These are phyloP conservation scores for Starmerella stellata DNA, from an alignment of 805 yeast species.

Conservation along the genomic window DNA sequence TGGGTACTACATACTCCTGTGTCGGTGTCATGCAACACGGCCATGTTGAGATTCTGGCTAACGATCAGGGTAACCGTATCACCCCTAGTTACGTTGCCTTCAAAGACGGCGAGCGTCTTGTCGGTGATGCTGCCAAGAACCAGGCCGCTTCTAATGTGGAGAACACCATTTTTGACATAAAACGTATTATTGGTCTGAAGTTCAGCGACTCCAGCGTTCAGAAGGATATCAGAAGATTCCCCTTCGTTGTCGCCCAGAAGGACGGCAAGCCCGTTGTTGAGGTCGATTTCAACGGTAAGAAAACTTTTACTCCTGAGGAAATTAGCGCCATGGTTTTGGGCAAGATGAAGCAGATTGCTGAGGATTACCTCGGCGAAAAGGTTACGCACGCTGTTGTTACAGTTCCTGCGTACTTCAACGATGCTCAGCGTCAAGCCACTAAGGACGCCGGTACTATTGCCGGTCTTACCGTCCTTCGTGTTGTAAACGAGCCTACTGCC, in stretches of 20 bases:
- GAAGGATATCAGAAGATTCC: slow-evolving; percentile 66
- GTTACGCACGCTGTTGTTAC: slow-evolving; percentile 85
- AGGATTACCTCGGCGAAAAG: slow-evolving; percentile 66
- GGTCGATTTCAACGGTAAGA: slow-evolving; percentile 53
- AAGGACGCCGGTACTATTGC: slow-evolving; percentile 88
- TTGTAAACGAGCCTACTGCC: slow-evolving; percentile 88
- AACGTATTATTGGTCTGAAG: slow-evolving; percentile 77
- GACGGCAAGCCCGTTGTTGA: slow-evolving; percentile 68
- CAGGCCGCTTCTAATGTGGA: slow-evolving; percentile 79
- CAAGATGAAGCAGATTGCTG: slow-evolving; percentile 86
- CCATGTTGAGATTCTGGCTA: slow-evolving; percentile 80
- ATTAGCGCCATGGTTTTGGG: slow-evolving; percentile 79
- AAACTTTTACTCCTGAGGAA: slow-evolving; percentile 78
- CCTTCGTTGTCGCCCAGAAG: slow-evolving; percentile 51
- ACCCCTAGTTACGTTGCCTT: slow-evolving; percentile 92
- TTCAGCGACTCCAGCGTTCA: slow-evolving; percentile 62
- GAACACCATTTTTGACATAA: slow-evolving; percentile 79
- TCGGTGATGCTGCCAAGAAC: slow-evolving; percentile 93
- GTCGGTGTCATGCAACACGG: slow-evolving; percentile 77
- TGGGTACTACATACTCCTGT: slow-evolving; percentile 96
- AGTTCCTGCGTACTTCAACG: slow-evolving; percentile 85
- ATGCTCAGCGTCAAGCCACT: slow-evolving; percentile 87
- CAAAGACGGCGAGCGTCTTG: slow-evolving; percentile 77
- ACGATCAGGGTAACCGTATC: slow-evolving; percentile 94
- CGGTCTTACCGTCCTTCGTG: slow-evolving; percentile 72